Evolutionary conservation across 768 basidiomycete genomes (phyloP).

Genomic region (Mycena galopus): DNA sequence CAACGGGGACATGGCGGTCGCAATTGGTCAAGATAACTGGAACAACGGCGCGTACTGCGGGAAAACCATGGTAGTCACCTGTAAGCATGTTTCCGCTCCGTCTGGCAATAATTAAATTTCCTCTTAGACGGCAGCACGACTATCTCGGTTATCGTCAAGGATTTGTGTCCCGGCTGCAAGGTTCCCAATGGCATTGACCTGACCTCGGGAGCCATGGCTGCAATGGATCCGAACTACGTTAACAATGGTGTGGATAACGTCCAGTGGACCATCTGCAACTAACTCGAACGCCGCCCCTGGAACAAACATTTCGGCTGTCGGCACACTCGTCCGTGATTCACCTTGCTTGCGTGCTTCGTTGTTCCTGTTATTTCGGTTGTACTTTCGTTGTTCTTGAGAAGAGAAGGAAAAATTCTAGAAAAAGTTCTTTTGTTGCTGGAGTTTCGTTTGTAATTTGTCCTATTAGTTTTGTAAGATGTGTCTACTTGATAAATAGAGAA

Average conservation of each 20-base stretch:
- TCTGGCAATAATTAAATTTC: not conserved
- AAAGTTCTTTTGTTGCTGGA: too few species aligned
- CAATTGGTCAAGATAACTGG: conserved; percentile 1
- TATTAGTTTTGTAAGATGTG: too few species aligned
- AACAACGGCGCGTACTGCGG: conserved; percentile 24
- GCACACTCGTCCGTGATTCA: too few species aligned
- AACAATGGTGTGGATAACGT: conserved; percentile 20
- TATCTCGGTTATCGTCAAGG: conserved; percentile 17
- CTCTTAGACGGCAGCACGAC: conserved; percentile 1
- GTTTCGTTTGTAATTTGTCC: too few species aligned
- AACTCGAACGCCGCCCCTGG: too few species aligned
- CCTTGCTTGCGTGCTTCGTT: too few species aligned
- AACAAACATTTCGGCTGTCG: too few species aligned
- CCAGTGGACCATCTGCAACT: conserved; percentile 3
- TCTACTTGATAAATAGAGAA: too few species aligned
- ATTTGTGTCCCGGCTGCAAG: conserved; percentile 28
- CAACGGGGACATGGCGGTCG: conserved; percentile 19
- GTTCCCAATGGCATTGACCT: conserved; percentile 22
- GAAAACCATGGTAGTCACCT: too few species aligned
- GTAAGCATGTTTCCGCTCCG: not conserved
- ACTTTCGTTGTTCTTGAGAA: not conserved
- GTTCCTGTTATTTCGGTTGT: not conserved
- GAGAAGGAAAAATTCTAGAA: too few species aligned
- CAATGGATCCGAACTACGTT: conserved; percentile 20
- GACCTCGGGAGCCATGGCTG: conserved; percentile 25